Evolutionary conservation across 495 filamentous ascomycete genomes (phyloP), one percentile per base, ranked within the genome.

Genomic region (Haplographium delicatum): DNA sequence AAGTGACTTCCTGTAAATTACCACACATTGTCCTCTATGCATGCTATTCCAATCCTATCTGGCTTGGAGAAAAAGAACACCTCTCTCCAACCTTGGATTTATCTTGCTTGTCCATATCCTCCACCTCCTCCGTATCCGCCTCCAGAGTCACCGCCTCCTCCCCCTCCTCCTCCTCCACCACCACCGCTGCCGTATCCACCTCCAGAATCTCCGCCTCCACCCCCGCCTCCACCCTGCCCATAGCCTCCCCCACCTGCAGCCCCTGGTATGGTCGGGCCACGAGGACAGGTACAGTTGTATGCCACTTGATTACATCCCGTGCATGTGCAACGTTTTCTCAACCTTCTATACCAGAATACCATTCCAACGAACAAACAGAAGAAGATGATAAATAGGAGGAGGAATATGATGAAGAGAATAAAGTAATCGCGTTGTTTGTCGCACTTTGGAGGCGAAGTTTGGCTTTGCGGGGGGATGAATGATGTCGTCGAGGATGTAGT

Each of bases 321-420:
- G 18, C 50, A 52, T 6, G 40, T 25, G 27, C 50, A 54, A 10
- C 30, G 26, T 8, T 20, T 31, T 28, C 44, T 48, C 16, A 33
- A 44, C 34, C 51, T 47, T 35, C 44, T 43, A 18, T 45, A 26
- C 25, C 10, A 39, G 0, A 34, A n/a, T 18, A 19, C 35, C 3
- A 25, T 6, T 16, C 50, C 40, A 23, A 38, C 2, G 2, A 46
- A 22, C n/a, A 42, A 15, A 3, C 41, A 37, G 3, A 54, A 43
- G 18, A 26, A 7, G 35, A 54, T 41, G 11, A 54, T 48, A 31
- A 54, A 54, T 22, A 54, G 41, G n/a, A 54, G 34, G 10, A 54
- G 13, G 44, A 54, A 54, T 1, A 54, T 24, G 35, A 54, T 42
- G 51, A 54, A 54, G 15, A 54, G 44, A 18, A 54, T 39, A 5